These are phyloP conservation scores for Citrus glauca DNA, from an alignment of 345 rosid genomes.

Conservation along the genomic window DNA sequence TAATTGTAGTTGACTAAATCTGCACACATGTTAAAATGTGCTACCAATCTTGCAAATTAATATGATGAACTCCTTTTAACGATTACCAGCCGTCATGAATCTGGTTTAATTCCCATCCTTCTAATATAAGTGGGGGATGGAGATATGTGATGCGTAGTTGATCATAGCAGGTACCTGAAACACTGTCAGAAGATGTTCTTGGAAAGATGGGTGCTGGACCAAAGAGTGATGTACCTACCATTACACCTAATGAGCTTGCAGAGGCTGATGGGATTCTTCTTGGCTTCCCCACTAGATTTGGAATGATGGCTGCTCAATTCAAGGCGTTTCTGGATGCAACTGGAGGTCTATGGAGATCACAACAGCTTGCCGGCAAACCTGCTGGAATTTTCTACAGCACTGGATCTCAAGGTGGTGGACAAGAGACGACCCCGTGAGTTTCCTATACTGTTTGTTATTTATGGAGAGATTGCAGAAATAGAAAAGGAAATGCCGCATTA, in stretches of 20 bases:
- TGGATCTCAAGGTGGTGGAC: conserved; percentile 78
- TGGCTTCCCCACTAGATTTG: conserved; percentile 74
- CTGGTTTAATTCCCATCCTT: neutral
- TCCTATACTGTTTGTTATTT: neutral
- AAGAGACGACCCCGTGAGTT: conserved; percentile 74
- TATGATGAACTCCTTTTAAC: neutral
- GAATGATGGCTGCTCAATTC: conserved; percentile 79
- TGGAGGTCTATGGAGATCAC: conserved; percentile 65
- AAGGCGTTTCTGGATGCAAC: conserved; percentile 72
- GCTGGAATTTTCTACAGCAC: conserved; percentile 78
- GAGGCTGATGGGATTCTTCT: conserved; percentile 64
- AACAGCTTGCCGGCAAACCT: conserved; percentile 67
- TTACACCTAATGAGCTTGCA: conserved; percentile 47
- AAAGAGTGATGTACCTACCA: conserved; percentile 52
- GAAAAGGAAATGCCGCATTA: neutral
- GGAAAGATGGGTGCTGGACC: conserved; percentile 66
- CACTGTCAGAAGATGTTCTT: conserved; percentile 57
- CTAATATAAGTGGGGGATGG: neutral
- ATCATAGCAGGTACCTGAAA: conserved; percentile 53
- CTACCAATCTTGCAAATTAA: neutral
- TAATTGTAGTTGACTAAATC: neutral
- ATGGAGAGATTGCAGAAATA: neutral
- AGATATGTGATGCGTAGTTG: neutral
- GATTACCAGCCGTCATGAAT: too few species aligned
- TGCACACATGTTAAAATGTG: neutral